Conservation (phyloP, 164 flowering plant genomes). For the Kalanchoe fedtschenkoi region DNA sequence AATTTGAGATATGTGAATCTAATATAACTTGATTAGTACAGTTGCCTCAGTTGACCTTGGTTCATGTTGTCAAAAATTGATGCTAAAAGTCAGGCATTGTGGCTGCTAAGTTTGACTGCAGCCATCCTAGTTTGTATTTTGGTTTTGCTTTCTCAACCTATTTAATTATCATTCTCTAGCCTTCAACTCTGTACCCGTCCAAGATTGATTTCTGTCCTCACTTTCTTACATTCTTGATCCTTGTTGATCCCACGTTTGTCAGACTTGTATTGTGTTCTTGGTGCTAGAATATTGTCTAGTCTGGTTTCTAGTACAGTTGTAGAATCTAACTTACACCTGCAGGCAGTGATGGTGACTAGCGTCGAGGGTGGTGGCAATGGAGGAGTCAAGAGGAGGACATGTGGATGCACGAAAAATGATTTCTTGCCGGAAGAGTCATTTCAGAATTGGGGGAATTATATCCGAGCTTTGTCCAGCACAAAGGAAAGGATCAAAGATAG, state of each 20-base stretch:
- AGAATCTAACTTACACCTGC: not conserved
- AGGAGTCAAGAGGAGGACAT: constrained; percentile 12
- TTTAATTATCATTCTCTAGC: not conserved
- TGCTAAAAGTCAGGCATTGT: not conserved
- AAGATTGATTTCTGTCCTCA: not conserved
- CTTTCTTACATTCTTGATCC: not conserved
- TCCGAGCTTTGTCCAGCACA: constrained; percentile 21
- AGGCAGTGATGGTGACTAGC: constrained; percentile 5
- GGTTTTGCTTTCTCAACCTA: not conserved
- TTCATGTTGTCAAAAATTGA: not conserved
- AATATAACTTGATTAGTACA: not conserved
- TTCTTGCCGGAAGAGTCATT: constrained; percentile 43
- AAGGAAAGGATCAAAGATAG: constrained; percentile 26
- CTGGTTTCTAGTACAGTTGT: not conserved
- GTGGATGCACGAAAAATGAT: constrained; percentile 25
- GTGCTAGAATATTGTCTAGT: not conserved
- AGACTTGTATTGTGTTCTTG: not conserved
- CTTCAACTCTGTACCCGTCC: not conserved
- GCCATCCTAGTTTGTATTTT: not conserved
- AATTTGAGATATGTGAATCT: not conserved
- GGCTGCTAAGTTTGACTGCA: not conserved
- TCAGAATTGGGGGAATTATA: constrained; percentile 26
- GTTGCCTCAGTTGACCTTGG: not conserved
- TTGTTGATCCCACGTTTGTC: not conserved
- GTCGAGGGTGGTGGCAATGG: constrained; percentile 4